phyloP scores from a whole-genome alignment of 345 rosid species.

The Hypericum perforatum region DNA sequence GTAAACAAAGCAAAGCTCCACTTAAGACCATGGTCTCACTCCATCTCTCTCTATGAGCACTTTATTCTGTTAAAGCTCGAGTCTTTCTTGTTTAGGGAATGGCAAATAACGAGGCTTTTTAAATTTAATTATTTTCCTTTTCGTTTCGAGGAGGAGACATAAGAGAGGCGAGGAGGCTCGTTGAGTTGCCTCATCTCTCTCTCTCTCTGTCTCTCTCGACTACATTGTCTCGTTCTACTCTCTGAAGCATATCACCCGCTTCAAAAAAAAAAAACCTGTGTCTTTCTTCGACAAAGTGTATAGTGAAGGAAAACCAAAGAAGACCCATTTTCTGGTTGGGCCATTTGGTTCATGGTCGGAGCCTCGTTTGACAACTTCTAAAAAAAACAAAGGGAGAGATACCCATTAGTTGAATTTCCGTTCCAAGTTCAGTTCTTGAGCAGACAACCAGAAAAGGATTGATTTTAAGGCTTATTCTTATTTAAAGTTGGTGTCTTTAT shows the following conservation, averaged over 20 bases:
- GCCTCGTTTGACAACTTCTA: constrained; percentile 1
- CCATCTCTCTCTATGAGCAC: constrained; percentile 28
- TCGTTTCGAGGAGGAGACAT: constrained; percentile 21
- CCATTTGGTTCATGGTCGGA: constrained; percentile 17
- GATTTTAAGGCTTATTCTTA: constrained; percentile 6
- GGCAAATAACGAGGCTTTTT: constrained; percentile 43
- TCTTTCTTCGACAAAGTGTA: constrained; percentile 15
- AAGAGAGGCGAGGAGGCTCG: constrained; percentile 22
- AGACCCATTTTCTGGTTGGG: constrained; percentile 15
- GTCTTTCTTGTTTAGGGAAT: constrained; percentile 54
- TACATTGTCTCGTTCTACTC: constrained; percentile 70
- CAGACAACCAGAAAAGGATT: constrained; percentile 2
- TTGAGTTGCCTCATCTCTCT: constrained; percentile 18
- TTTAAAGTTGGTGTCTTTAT: background rate
- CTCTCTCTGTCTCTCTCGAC: constrained; percentile 29
- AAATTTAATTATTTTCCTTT: constrained; percentile 10
- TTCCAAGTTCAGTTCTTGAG: background rate
- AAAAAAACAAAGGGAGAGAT: background rate
- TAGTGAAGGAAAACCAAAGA: constrained; percentile 15
- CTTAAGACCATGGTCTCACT: constrained; percentile 13
- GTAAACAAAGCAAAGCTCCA: constrained; percentile 15
- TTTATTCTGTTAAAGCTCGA: constrained; percentile 81
- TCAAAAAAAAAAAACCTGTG: constrained; percentile 44
- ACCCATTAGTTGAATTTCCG: background rate
- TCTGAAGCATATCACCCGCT: constrained; percentile 62